phyloP scores from a whole-genome alignment of 306 rosid species.

The Datisca glomerata region DNA sequence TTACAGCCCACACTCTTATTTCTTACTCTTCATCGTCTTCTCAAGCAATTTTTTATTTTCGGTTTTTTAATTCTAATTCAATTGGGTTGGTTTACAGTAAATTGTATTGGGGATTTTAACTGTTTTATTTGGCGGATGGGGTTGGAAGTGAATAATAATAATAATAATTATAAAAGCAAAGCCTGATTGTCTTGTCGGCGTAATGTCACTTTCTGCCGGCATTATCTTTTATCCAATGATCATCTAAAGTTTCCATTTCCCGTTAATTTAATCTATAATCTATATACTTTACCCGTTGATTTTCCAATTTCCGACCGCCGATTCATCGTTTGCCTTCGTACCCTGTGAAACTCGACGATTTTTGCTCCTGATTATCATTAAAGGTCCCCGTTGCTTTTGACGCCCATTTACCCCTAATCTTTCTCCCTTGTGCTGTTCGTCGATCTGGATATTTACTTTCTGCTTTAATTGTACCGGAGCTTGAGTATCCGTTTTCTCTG shows the following conservation, averaged over 20 bases:
- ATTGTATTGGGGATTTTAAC: too few relatives aligned
- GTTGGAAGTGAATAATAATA: too few relatives aligned
- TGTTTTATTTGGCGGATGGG: too few relatives aligned
- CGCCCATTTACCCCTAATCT: too few relatives aligned
- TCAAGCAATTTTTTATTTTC: conserved; percentile 3
- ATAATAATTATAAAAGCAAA: too few relatives aligned
- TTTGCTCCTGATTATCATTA: neutral
- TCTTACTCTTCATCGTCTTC: too few relatives aligned
- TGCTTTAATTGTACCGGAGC: neutral
- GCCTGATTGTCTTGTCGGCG: conserved; percentile 58
- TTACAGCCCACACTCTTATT: conserved; percentile 93
- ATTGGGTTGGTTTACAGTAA: neutral
- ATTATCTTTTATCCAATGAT: conserved; percentile 50
- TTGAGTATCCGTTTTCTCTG: conserved; percentile 20
- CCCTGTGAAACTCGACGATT: neutral
- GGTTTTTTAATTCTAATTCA: neutral
- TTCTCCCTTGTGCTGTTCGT: too few relatives aligned
- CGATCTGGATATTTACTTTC: neutral
- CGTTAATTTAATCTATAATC: conserved; percentile 27
- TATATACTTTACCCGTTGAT: conserved; percentile 12
- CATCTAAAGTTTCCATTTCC: conserved; percentile 20
- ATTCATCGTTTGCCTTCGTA: conserved; percentile 9
- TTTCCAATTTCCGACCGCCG: conserved; percentile 12
- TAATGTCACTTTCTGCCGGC: conserved; percentile 89
- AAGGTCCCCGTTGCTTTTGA: too few relatives aligned